Conservation (phyloP, 371 early-diverging fungal genomes). For the Rhizopus delemar region DNA sequence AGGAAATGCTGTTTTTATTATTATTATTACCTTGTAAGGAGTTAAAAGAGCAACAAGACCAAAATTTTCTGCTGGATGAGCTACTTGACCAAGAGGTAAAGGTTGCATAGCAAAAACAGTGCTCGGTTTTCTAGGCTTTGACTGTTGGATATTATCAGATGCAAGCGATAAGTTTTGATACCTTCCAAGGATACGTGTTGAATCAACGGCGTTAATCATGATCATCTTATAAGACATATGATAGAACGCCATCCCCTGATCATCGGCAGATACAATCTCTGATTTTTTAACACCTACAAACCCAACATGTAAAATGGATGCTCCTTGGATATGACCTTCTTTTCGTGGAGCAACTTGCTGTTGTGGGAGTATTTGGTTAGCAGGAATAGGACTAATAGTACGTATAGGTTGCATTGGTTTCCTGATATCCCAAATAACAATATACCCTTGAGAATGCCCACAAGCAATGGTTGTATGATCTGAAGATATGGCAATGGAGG, state of each 20-base stretch:
- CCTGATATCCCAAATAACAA: slow-evolving; percentile 74
- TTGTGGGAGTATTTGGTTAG: slow-evolving; percentile 35
- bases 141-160: slow-evolving; percentile 27
- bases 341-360: slow-evolving; percentile 48
- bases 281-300: slow-evolving; percentile 69
- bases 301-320: slow-evolving; percentile 69
- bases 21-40: slow-evolving; percentile 63
- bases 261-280: slow-evolving; percentile 74
- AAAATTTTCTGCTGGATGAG: slow-evolving; percentile 67
- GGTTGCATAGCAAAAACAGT: slow-evolving; percentile 75
- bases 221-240: slow-evolving; percentile 70
- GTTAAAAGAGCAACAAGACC: slow-evolving; percentile 75
- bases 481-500: slow-evolving; percentile 69
- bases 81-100: slow-evolving; percentile 62
- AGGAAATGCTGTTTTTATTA: background rate
- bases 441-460: slow-evolving; percentile 73
- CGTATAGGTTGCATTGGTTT: slow-evolving; percentile 52
- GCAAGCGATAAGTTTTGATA: slow-evolving; percentile 52
- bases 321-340: slow-evolving; percentile 72
- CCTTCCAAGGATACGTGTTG: slow-evolving; percentile 69
- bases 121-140: slow-evolving; percentile 45
- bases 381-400: slow-evolving; percentile 55
- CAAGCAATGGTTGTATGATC: slow-evolving; percentile 69
- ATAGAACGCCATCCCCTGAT: slow-evolving; percentile 76
- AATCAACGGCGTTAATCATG: slow-evolving; percentile 69